phyloP scores from a whole-genome alignment of 2,329 filamentous ascomycete genomes.

The Hirsutella minnesotensis region DNA sequence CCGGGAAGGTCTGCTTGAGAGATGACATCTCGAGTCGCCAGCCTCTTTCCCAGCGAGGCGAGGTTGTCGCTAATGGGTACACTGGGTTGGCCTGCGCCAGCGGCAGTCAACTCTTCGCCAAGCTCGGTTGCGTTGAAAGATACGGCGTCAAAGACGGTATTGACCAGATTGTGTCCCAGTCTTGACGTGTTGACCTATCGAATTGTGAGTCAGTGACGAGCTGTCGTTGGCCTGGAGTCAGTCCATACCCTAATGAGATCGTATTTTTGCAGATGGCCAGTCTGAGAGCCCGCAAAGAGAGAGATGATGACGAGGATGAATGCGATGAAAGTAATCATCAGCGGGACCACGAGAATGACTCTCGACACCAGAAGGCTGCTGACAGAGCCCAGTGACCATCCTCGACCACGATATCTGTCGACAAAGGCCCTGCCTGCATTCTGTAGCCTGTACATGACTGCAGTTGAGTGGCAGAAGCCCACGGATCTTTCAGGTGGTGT shows the following conservation, averaged over 20 bases:
- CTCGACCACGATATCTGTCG: background rate
- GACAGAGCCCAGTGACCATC: background rate
- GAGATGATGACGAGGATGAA: background rate
- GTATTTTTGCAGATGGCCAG: background rate
- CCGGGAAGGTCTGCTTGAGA: background rate
- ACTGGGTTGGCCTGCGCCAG: background rate
- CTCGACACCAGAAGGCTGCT: background rate
- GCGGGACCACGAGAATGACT: background rate
- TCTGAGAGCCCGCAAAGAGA: background rate
- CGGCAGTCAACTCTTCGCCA: background rate
- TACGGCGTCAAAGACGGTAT: background rate
- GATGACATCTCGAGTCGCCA: background rate
- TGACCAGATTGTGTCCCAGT: background rate
- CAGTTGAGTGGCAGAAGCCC: background rate
- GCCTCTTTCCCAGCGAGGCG: background rate
- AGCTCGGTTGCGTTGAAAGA: background rate
- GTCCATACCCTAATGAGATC: background rate
- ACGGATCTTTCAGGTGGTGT: background rate
- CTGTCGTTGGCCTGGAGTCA: background rate
- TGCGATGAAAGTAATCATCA: background rate
- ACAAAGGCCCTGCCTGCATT: background rate
- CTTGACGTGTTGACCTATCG: background rate
- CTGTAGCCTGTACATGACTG: background rate
- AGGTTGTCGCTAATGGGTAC: background rate
- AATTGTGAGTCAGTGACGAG: background rate